Evolutionary conservation across 2,329 filamentous ascomycete species (phyloP).

Genomic region (Trichoderma breve): DNA sequence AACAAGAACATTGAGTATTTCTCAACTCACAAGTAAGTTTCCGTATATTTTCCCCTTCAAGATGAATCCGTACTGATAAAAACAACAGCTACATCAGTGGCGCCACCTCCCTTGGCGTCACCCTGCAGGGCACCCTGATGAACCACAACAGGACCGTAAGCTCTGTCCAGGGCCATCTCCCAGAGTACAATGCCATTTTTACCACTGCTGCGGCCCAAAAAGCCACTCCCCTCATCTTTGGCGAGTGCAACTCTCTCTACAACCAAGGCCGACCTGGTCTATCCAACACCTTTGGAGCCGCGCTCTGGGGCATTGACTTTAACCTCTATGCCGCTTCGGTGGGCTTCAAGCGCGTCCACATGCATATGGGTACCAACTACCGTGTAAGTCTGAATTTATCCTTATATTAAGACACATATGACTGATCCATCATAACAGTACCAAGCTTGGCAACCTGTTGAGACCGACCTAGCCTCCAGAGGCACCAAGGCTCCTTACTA

Average conservation of each 20-base stretch:
- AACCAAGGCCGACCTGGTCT: slow-evolving; percentile 60
- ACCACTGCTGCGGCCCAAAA: not conserved
- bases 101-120: slow-evolving; percentile 58
- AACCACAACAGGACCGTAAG: slow-evolving; percentile 56
- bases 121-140: slow-evolving; percentile 60
- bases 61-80: not conserved
- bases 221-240: slow-evolving; percentile 53
- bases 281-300: slow-evolving; percentile 63
- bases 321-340: slow-evolving; percentile 55
- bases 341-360: slow-evolving; percentile 57
- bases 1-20: slow-evolving; percentile 52
- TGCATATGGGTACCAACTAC: slow-evolving; percentile 65
- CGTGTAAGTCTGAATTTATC: slow-evolving; percentile 34
- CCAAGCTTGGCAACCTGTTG: slow-evolving; percentile 58
- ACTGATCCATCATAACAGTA: slow-evolving; percentile 38
- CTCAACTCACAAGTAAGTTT: slow-evolving; percentile 57
- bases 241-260: slow-evolving; percentile 62
- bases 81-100: slow-evolving; percentile 58
- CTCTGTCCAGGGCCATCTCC: slow-evolving; percentile 48
- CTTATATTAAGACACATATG: not conserved
- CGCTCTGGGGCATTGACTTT: slow-evolving; percentile 64
- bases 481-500: slow-evolving; percentile 66
- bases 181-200: slow-evolving; percentile 45
- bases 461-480: slow-evolving; percentile 45
- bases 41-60: not conserved